These are phyloP conservation scores for Leishmania tarentolae DNA, from an alignment of 208 protist genomes.

Conservation along the genomic window DNA sequence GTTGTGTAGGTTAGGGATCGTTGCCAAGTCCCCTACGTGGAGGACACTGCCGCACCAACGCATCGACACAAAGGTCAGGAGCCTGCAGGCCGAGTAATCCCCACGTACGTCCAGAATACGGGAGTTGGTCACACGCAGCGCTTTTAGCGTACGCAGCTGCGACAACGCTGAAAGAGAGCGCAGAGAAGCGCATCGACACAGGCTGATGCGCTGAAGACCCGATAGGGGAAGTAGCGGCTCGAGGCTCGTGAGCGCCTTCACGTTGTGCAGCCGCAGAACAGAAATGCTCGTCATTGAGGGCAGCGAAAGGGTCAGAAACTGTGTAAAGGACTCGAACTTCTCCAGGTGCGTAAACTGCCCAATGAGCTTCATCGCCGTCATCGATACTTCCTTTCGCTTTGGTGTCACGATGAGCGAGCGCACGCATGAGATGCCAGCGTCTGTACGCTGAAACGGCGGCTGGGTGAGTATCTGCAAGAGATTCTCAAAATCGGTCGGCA, in stretches of 20 bases:
- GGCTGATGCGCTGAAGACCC: neutral
- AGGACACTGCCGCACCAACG: conserved; percentile 17
- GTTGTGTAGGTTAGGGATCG: conserved; percentile 12
- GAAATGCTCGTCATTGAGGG: neutral
- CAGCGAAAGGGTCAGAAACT: conserved; percentile 5
- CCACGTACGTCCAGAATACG: conserved; percentile 12
- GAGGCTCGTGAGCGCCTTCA: conserved; percentile 10
- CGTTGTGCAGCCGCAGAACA: conserved; percentile 21
- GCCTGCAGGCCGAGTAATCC: conserved; percentile 10
- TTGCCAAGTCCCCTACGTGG: conserved; percentile 18
- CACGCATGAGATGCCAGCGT: conserved; percentile 20
- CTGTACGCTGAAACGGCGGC: conserved; percentile 23
- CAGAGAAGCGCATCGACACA: conserved; percentile 15
- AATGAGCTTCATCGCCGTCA: conserved; percentile 5
- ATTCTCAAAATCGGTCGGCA: neutral
- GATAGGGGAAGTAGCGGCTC: neutral
- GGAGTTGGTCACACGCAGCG: conserved; percentile 12
- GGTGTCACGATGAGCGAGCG: conserved; percentile 16
- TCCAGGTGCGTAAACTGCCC: conserved; percentile 15
- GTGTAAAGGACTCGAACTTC: conserved; percentile 24
- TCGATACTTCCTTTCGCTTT: conserved; percentile 5
- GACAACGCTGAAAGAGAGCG: conserved; percentile 18
- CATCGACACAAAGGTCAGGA: conserved; percentile 21
- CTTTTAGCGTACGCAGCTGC: neutral
- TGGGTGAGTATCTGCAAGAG: conserved; percentile 12